Evolutionary conservation across 768 basidiomycete species (phyloP).

Genomic region (Thelephora aurantiotincta): DNA sequence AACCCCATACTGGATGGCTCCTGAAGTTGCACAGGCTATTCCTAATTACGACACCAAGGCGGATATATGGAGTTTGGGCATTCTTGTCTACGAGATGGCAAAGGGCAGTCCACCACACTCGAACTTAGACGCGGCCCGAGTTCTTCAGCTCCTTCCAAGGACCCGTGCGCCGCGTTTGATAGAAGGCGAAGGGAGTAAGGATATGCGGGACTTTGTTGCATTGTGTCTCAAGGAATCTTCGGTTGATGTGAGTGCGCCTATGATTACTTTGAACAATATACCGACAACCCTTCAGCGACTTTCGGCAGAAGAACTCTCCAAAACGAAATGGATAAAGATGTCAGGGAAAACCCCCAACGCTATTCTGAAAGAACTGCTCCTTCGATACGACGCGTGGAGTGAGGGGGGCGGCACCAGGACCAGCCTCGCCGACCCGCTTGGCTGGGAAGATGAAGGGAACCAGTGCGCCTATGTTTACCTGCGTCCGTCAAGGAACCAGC

Average conservation of each 20-base stretch:
- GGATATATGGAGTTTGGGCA: conserved; percentile 96
- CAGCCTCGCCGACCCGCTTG: conserved; percentile 59
- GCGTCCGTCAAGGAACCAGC: background rate
- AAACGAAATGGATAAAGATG: conserved; percentile 83
- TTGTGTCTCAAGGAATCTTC: conserved; percentile 75
- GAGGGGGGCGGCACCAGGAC: conserved; percentile 54
- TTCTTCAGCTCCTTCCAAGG: conserved; percentile 82
- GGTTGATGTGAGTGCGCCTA: conserved; percentile 38
- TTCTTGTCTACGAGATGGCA: conserved; percentile 92
- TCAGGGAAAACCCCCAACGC: conserved; percentile 51
- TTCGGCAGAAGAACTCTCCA: conserved; percentile 77
- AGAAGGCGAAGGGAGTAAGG: conserved; percentile 69
- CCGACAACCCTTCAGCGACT: conserved; percentile 40
- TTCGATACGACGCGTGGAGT: conserved; percentile 62
- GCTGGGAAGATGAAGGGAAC: conserved; percentile 61
- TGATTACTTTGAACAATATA: background rate
- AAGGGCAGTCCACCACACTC: conserved; percentile 93
- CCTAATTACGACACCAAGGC: conserved; percentile 95
- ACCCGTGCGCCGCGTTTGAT: conserved; percentile 68
- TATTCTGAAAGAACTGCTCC: conserved; percentile 66
- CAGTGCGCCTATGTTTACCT: conserved; percentile 9
- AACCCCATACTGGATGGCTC: conserved; percentile 99
- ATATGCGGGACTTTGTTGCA: conserved; percentile 80
- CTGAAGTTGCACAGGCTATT: conserved; percentile 83
- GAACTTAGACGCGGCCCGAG: conserved; percentile 67